These are phyloP conservation scores for Acidomyces sp. DNA, from an alignment of 495 filamentous ascomycete genomes.

Conservation along the genomic window DNA sequence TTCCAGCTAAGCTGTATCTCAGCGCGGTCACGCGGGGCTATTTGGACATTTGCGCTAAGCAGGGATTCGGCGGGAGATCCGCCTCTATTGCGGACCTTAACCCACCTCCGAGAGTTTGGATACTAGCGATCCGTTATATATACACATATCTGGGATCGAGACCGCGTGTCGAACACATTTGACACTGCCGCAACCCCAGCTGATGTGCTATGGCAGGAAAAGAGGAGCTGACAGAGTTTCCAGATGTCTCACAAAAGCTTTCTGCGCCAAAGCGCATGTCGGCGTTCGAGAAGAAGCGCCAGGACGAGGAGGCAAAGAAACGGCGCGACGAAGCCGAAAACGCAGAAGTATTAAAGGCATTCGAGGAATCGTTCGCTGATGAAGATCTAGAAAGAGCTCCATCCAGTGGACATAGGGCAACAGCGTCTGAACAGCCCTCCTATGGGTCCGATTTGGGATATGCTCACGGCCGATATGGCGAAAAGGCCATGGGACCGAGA, in stretches of 20 bases:
- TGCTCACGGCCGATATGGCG: constrained; percentile 19
- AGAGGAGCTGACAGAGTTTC: constrained; percentile 45
- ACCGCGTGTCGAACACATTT: no score
- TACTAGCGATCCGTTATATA: no score
- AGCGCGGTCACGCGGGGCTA: neutral
- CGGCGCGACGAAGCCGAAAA: constrained; percentile 78
- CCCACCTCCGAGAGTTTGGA: no score
- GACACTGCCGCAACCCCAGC: neutral
- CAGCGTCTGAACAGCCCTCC: no score
- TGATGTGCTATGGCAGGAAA: constrained; percentile 12
- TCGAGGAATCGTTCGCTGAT: constrained; percentile 78
- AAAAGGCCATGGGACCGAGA: constrained; percentile 27
- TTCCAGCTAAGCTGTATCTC: no score
- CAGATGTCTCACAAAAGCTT: constrained; percentile 72
- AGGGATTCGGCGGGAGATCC: neutral
- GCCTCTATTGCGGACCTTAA: neutral
- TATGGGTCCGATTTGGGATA: no score
- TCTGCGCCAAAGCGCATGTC: constrained; percentile 76
- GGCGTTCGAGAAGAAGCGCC: constrained; percentile 82
- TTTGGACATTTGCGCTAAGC: neutral
- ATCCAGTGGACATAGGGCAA: no score
- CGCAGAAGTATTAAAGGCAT: constrained; percentile 78
- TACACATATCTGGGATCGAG: no score
- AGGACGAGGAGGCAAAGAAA: constrained; percentile 84
- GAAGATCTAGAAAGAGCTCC: no score